Conservation (phyloP, 2,329 filamentous ascomycete genomes). For the Epichloe bromicola region DNA sequence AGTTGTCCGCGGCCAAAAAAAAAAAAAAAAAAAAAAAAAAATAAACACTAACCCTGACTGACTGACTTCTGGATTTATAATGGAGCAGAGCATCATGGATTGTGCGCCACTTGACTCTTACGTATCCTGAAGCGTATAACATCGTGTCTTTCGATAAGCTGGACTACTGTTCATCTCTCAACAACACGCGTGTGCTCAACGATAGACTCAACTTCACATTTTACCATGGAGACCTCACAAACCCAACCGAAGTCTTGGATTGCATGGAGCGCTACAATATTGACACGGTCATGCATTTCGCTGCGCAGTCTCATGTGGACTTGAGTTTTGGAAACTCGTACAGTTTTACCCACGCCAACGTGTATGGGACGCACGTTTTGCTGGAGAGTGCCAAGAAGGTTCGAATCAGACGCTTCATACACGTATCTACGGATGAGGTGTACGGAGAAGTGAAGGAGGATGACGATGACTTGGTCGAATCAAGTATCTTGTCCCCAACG, state of each 20-base stretch:
- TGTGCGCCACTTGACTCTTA: conserved; percentile 62
- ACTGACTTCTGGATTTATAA: neutral
- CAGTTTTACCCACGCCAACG: conserved; percentile 69
- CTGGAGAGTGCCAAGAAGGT: conserved; percentile 65
- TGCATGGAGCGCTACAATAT: conserved; percentile 60
- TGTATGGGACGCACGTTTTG: conserved; percentile 72
- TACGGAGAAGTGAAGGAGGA: conserved; percentile 68
- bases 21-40: neutral
- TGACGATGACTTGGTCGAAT: conserved; percentile 58
- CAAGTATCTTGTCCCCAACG: conserved; percentile 62
- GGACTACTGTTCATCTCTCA: conserved; percentile 68
- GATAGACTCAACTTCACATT: conserved; percentile 62
- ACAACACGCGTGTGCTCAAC: conserved; percentile 62
- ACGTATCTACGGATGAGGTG: conserved; percentile 76
- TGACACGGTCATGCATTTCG: conserved; percentile 74
- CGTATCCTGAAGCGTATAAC: conserved; percentile 62
- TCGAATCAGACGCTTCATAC: conserved; percentile 60
- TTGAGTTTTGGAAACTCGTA: conserved; percentile 74
- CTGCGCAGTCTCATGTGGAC: conserved; percentile 76
- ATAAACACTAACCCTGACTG: neutral
- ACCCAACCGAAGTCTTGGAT: conserved; percentile 53
- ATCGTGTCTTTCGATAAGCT: conserved; percentile 76
- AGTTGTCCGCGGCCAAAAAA: neutral
- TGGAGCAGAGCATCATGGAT: conserved; percentile 62
- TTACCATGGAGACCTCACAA: conserved; percentile 67